Evolutionary conservation across 225 moss, liverwort and hornwort genomes (phyloP).

Genomic region (Bryum argenteum): DNA sequence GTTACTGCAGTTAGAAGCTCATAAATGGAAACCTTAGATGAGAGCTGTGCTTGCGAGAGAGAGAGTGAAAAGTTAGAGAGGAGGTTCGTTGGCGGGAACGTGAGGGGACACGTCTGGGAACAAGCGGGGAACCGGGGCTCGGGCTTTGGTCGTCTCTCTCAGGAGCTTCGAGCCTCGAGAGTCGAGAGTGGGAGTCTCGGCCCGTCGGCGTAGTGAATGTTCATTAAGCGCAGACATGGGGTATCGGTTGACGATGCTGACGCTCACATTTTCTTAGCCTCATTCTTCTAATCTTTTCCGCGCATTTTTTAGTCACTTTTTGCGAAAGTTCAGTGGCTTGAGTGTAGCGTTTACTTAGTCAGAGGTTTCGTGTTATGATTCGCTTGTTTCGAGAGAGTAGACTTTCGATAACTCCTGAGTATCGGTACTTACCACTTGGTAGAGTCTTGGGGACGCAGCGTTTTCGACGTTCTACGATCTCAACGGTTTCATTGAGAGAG

Average conservation of each 20-base stretch:
- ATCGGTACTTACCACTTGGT: not conserved
- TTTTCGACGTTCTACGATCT: conserved; percentile 2
- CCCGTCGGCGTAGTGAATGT: not conserved
- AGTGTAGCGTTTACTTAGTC: not conserved
- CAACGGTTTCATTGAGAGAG: conserved; percentile 23
- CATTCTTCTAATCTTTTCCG: not conserved
- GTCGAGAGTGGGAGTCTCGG: not conserved
- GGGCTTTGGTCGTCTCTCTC: conserved; percentile 11
- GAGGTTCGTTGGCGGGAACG: conserved; percentile 25
- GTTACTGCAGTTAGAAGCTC: not conserved
- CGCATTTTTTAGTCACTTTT: not conserved
- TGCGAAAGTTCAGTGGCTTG: not conserved
- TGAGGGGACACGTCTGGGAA: conserved; percentile 10
- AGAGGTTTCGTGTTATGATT: conserved; percentile 6
- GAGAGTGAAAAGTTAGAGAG: not conserved
- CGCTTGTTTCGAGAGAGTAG: not conserved
- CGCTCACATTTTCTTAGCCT: not conserved
- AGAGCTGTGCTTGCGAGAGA: not conserved
- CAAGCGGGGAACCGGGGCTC: conserved; percentile 22
- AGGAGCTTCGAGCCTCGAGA: conserved; percentile 17
- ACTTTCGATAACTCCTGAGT: not conserved
- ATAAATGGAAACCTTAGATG: too few relatives aligned
- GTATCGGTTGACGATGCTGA: not conserved
- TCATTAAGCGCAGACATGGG: not conserved
- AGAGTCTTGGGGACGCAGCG: not conserved